Conservation (phyloP, 495 filamentous ascomycete species). For the Friedmanniomyces simplex region DNA sequence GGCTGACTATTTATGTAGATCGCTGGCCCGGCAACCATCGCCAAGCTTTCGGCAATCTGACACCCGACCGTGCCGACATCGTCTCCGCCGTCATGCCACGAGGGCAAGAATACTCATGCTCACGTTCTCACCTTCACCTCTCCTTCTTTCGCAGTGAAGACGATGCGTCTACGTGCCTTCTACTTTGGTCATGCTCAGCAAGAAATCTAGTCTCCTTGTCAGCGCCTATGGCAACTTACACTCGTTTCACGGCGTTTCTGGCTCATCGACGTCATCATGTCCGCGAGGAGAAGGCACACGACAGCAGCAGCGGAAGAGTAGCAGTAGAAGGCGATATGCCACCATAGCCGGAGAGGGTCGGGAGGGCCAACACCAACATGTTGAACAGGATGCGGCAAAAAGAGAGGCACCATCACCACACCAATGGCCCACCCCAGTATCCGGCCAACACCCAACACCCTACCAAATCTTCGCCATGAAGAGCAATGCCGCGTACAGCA, state of each 20-base stretch:
- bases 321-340: conserved; percentile 14
- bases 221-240: conserved; percentile 11
- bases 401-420: conserved; percentile 1
- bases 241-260: conserved; percentile 1
- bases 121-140: too few relatives aligned
- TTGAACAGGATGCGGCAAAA: not conserved
- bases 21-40: not conserved
- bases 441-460: conserved; percentile 52
- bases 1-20: not conserved
- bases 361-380: not conserved
- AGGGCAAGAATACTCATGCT: too few relatives aligned
- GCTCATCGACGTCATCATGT: conserved; percentile 20
- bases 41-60: not conserved
- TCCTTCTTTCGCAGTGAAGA: not conserved
- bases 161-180: not conserved
- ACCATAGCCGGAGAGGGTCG: conserved; percentile 15
- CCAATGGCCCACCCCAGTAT: conserved; percentile 7
- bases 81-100: too few relatives aligned
- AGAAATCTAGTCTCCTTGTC: conserved; percentile 17
- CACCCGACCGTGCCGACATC: too few relatives aligned
- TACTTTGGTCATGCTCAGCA: conserved; percentile 15
- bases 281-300: conserved; percentile 8
- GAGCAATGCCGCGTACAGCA: conserved; percentile 60
- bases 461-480: conserved; percentile 76
- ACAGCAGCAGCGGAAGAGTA: not conserved